Evolutionary conservation across 305 asterid species (phyloP), one percentile per base, ranked within the genome.

Genomic region (Fraxinus sp.): DNA sequence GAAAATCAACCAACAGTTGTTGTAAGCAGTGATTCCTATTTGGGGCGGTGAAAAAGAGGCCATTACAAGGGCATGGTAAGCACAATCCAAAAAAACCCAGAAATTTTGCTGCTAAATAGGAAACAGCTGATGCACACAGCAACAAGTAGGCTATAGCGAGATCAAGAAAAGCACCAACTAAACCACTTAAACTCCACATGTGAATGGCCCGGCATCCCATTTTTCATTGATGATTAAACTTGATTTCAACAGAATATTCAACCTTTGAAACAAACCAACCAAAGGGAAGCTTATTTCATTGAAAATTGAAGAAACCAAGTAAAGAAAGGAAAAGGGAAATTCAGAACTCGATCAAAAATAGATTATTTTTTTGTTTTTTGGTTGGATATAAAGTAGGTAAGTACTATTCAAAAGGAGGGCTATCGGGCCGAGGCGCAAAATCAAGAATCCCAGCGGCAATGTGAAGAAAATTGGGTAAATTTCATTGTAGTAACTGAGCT

Each of bases 31-130:
- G 77, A 76, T 85, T 84, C 46, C 85, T 85, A 75, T 84, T 80
- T 75, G 89, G 86, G 57, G 78, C 74, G 84, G 77, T 83, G 70
- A 85, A 84, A 39, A 90, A 88, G 57, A 89, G 35, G 1, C 90
- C 97, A 87, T 90, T 86, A 88, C 97, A 94, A 81, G 95, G 98
- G 85, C 98, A 94, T 8, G 97, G 98, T 80, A 96, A 89, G 79
- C 70, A 78, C 80, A 96, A 82, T 37, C 97, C 95, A 32, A 94
- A 90, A 74, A 93, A 81, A 7, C 86, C 94, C 79, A 96, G 91
- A 88, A 94, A 89, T 77, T 87, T 93, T 22, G 97, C 89, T 0
- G 92, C 94, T 8, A 91, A 64, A 89, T 79, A 96, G 85, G 92
- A 94, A 30, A 88, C 83, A 36, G 96, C 85, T 52, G 98, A 90